These are phyloP conservation scores for Rhodotorula kratochvilovae DNA, from an alignment of 768 basidiomycete species.

Conservation along the genomic window DNA sequence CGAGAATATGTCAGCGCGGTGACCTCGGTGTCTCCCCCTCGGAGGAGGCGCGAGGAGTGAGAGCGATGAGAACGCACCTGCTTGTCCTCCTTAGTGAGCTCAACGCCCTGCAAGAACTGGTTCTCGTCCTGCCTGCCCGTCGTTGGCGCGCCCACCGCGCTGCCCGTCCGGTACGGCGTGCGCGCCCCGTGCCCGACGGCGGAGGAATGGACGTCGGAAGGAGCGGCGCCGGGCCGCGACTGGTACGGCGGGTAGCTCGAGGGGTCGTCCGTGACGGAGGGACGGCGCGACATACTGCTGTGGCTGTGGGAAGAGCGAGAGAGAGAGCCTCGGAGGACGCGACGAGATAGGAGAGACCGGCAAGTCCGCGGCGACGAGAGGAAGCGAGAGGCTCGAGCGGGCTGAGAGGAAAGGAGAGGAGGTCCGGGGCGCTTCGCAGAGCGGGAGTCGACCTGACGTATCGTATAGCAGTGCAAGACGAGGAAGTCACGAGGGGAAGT, in stretches of 20 bases:
- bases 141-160: not conserved
- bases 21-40: accelerated
- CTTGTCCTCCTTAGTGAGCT: conserved; percentile 18
- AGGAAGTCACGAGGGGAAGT: no score
- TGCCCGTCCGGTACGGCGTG: not conserved
- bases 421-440: no score
- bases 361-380: not conserved
- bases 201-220: not conserved
- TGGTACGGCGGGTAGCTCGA: not conserved
- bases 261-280: not conserved
- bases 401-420: not conserved
- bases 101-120: not conserved
- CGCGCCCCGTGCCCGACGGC: no score
- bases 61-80: conserved; percentile 3
- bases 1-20: not conserved
- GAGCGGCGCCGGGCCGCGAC: no score
- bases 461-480: no score
- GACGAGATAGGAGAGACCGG: no score
- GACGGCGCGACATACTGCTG: no score
- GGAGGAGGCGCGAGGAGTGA: not conserved
- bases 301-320: not conserved
- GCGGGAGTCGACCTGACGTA: no score
- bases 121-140: not conserved
- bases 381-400: no score
- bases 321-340: not conserved